phyloP scores from a whole-genome alignment of 2,329 filamentous ascomycete genomes.

The Scytalidium sp. region DNA sequence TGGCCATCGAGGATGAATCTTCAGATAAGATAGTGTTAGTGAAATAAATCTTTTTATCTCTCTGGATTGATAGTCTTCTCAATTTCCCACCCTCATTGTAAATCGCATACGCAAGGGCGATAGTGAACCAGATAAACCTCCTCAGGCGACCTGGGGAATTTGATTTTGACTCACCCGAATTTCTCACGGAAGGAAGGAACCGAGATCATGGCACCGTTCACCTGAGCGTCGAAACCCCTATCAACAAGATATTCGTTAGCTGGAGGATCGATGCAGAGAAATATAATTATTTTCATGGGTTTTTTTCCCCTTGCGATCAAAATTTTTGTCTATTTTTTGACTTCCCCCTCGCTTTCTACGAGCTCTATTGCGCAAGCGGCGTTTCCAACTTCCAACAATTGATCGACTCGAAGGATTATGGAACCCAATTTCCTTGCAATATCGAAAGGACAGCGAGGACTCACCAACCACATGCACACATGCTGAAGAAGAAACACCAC shows the following conservation, averaged over 20 bases:
- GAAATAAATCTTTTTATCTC: not conserved
- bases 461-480: not conserved
- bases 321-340: too few relatives aligned
- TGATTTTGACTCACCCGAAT: constrained; percentile 29
- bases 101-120: not conserved
- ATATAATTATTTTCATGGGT: too few relatives aligned
- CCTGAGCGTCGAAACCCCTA: not conserved
- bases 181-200: constrained; percentile 37
- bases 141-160: too few relatives aligned
- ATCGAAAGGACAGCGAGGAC: not conserved
- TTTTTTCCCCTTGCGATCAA: too few relatives aligned
- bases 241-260: not conserved
- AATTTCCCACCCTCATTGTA: not conserved
- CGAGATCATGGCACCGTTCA: constrained; percentile 35
- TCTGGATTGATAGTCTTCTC: not conserved
- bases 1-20: constrained; percentile 22
- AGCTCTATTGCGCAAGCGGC: too few relatives aligned
- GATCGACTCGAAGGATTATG: too few relatives aligned
- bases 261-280: too few relatives aligned
- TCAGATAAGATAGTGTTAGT: not conserved
- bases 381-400: too few relatives aligned
- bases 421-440: too few relatives aligned
- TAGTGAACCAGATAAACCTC: too few relatives aligned
- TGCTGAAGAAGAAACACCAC: not conserved
- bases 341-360: too few relatives aligned